A percentile compares a stretch with the other conserved stretches of the same genome.
Conservation (phyloP, 2,329 filamentous ascomycete species). For the Myriosclerotinia duriaeana region DNA sequence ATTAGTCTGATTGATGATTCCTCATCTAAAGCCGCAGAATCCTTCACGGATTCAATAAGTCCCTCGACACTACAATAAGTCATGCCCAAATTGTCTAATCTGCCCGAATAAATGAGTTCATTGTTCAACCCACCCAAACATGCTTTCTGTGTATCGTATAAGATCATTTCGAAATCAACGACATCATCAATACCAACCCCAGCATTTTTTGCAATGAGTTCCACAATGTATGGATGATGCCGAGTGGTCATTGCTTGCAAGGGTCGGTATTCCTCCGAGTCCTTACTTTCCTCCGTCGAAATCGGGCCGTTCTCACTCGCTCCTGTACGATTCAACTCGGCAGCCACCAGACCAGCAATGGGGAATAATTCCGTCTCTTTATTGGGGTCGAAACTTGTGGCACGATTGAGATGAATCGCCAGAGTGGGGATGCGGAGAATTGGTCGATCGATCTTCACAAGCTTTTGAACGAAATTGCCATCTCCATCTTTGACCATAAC, state of each 20-base stretch:
- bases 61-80: constrained; percentile 89
- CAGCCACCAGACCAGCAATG: constrained; percentile 81
- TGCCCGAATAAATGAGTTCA: constrained; percentile 94
- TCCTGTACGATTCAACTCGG: constrained; percentile 79
- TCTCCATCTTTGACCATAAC: constrained; percentile 75
- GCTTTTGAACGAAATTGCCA: constrained; percentile 74
- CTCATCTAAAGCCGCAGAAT: constrained; percentile 63
- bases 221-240: constrained; percentile 84
- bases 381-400: constrained; percentile 86
- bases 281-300: constrained; percentile 38
- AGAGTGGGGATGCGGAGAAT: constrained; percentile 90
- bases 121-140: constrained; percentile 86
- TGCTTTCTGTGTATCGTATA: constrained; percentile 93
- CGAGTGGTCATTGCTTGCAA: constrained; percentile 75
- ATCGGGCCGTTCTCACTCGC: constrained; percentile 44
- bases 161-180: constrained; percentile 91
- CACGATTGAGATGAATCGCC: constrained; percentile 89
- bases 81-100: constrained; percentile 94
- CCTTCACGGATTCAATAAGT: constrained; percentile 74
- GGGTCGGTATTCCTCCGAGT: constrained; percentile 61
- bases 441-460: constrained; percentile 87
- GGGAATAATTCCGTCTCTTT: constrained; percentile 96
- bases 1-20: constrained; percentile 87
- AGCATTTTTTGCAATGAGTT: constrained; percentile 79
- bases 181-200: constrained; percentile 69